Evolutionary conservation across 2,329 filamentous ascomycete species (phyloP), one percentile per base, ranked within the genome.

Genomic region (Teratosphaeriaceae sp.): DNA sequence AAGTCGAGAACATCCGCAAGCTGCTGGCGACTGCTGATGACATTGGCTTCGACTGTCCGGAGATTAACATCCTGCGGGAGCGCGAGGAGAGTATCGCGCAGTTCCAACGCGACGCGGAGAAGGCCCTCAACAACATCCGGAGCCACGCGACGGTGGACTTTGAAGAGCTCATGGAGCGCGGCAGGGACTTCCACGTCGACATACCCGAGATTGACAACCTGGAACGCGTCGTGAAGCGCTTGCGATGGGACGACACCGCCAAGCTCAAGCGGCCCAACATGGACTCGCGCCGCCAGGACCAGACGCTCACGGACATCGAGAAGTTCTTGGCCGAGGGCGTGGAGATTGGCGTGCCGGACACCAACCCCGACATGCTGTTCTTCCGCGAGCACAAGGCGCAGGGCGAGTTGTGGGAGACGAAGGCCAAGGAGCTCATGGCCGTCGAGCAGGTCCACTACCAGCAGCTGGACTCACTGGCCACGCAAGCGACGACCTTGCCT

Each of bases 361-460:
- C 82, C 54, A 89, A 95, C 60, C 85, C 89, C 38, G 82, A 90
- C 51, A 74, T 96, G 43, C 70, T 76, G 11, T 82, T 80, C 63
- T 86, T 88, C 58, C 79, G 80, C 46, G 84, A 90, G 21, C 84
- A 94, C 62, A 77, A 83, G 52, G 72, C 76, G 5, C 79, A 84
- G 20, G 92, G 90, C 29, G 79, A 88, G 58, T 74, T 85, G 35
- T 98, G 92, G 92, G 92, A 97, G 68, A 75, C 79, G 37, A 97
- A 96, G 65, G 90, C 88, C 2, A 85, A 85, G 56, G 90, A 98
- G 62, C 73, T 98, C 41, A 94, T 97, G 67, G 78, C 81, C n/a
- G 88, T 88, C 7, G 90, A 97, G 58, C 75, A 84, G 31, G 84
- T 97, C 9, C 88, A 97, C 65, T 97, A 94, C 58, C 86, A 89